A percentile compares a stretch with the other conserved stretches of the same genome.
These are phyloP conservation scores for Fraxinus latifolia DNA, from an alignment of 305 asterid species.

Conservation along the genomic window DNA sequence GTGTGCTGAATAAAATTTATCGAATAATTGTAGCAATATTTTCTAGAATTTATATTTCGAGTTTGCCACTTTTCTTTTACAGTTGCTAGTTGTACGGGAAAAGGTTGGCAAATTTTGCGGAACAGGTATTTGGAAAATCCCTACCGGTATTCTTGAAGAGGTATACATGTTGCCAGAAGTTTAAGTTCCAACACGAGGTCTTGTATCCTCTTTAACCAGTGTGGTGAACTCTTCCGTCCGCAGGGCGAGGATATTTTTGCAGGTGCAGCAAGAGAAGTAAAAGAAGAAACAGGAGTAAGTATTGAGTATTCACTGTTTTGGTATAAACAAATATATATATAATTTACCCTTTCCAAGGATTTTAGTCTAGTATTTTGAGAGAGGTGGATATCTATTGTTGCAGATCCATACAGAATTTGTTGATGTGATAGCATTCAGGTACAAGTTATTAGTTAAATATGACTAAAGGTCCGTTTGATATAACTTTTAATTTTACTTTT, in stretches of 20 bases:
- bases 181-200: conserved; percentile 10
- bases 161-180: conserved; percentile 29
- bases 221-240: conserved; percentile 14
- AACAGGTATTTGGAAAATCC: conserved; percentile 75
- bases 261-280: conserved; percentile 73
- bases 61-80: conserved; percentile 4
- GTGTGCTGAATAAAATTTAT: neutral
- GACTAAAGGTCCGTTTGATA: neutral
- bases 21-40: neutral
- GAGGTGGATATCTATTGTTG: conserved; percentile 25
- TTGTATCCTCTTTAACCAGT: neutral
- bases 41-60: neutral
- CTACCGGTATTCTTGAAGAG: conserved; percentile 75
- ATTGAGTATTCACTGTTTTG: conserved; percentile 33
- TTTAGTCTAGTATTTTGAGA: conserved; percentile 17
- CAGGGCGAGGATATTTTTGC: conserved; percentile 72
- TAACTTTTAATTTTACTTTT: too few species aligned
- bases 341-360: neutral
- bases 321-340: neutral
- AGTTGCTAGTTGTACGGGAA: conserved; percentile 82
- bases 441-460: conserved; percentile 6
- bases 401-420: conserved; percentile 71
- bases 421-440: conserved; percentile 77
- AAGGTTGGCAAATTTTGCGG: conserved; percentile 52
- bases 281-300: conserved; percentile 91